Conservation (phyloP, 495 filamentous ascomycete genomes). For the Acidomyces sp. region DNA sequence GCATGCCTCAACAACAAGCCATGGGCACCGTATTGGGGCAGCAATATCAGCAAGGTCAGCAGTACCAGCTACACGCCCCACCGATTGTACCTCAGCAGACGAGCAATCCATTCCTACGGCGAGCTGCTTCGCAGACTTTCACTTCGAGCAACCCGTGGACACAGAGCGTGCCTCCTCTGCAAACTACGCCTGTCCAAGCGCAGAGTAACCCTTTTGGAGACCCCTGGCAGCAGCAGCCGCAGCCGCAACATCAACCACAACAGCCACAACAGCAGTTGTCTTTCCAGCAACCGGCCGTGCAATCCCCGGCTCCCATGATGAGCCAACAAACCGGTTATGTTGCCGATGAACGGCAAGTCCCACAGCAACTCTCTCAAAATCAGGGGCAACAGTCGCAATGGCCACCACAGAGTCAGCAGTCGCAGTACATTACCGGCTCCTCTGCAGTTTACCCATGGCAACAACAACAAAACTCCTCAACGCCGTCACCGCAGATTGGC, state of each 20-base stretch:
- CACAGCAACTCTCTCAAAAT: conserved; percentile 3
- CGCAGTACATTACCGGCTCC: conserved; percentile 4
- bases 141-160: conserved; percentile 26
- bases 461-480: conserved; percentile 7
- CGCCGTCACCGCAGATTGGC: conserved; percentile 7
- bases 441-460: conserved; percentile 3
- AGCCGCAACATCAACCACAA: conserved; percentile 25
- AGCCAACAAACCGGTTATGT: conserved; percentile 22
- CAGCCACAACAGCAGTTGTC: conserved; percentile 23
- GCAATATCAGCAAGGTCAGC: conserved; percentile 12
- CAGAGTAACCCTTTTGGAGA: conserved; percentile 12
- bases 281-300: conserved; percentile 28
- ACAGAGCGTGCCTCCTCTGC: conserved; percentile 14
- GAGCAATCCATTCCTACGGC: conserved; percentile 29
- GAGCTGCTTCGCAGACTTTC: conserved; percentile 26
- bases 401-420: conserved; percentile 9
- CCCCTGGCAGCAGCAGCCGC: conserved; percentile 6
- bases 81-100: conserved; percentile 27
- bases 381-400: conserved; percentile 3
- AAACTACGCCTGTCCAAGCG: conserved; percentile 16
- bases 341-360: conserved; percentile 20
- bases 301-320: conserved; percentile 25
- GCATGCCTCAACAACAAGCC: conserved; percentile 16
- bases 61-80: conserved; percentile 24
- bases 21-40: conserved; percentile 2